Evolutionary conservation across 2,329 filamentous ascomycete genomes (phyloP).

Genomic region (Pseudogymnoascus sp.): DNA sequence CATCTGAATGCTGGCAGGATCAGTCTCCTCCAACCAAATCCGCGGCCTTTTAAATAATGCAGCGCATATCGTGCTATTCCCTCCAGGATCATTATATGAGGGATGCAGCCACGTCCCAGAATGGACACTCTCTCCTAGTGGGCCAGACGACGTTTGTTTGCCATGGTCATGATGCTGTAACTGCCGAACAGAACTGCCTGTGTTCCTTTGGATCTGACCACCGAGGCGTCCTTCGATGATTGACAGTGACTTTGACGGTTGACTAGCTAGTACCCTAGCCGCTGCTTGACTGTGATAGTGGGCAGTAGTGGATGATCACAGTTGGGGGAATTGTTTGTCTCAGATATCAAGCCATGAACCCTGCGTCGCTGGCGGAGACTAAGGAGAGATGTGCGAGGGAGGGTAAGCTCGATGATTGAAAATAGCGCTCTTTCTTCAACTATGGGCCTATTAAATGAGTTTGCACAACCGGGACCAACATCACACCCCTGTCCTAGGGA

Average conservation of each 20-base stretch:
- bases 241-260: not conserved
- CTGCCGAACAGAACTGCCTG: not conserved
- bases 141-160: not conserved
- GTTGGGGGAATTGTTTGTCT: not conserved
- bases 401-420: not conserved
- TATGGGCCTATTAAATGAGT: not conserved
- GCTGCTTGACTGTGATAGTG: not conserved
- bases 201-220: not conserved
- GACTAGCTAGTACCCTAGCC: not conserved
- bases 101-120: constrained; percentile 4
- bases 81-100: constrained; percentile 2
- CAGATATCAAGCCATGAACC: not conserved
- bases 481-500: not conserved
- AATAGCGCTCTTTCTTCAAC: not conserved
- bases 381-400: not conserved
- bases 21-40: not conserved
- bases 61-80: not conserved
- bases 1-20: not conserved
- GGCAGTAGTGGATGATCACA: not conserved
- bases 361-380: not conserved
- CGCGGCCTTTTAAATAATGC: not conserved
- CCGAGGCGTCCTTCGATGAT: not conserved
- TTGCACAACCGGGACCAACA: constrained; percentile 1
- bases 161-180: not conserved
- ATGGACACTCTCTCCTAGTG: not conserved